Base-by-base conservation (phyloP, 1,284 basidiomycete species). In the Afroboletus lepidellus region DNA sequence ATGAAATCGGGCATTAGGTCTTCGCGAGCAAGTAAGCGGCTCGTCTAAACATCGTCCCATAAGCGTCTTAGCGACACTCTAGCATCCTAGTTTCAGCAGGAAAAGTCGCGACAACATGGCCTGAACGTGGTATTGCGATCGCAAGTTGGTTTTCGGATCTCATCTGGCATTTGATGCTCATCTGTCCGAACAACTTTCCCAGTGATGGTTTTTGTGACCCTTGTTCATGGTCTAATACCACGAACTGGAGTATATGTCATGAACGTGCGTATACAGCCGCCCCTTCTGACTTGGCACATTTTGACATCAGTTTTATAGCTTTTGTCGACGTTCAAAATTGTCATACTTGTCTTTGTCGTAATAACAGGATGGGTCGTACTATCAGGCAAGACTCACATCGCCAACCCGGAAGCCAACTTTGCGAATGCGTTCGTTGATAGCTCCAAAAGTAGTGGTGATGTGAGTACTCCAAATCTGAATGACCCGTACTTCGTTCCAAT, bases 101-200 rank as follows among this genome's bases (percentile, higher is more conserved):
- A 5, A 64, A 71, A 18, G 58, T 58, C 0, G 70, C 74, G 0
- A 70, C 65, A 21, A 68, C 69, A 9, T 85, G 83, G 83, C 67
- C 66, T 1, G 74, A 76, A 13, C 77, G 81, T 47, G 82, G 80
- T 0, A 83, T 85, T 43, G 83, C 78, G 3, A 59, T 83, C 5
- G 83, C 69, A 67, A 79, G 78, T 80, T 42, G 3, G 69, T 29
- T 37, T 2, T 3, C 8, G 13, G 9, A 27, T 24, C 3, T 15
- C 3, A 7, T 46, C 11, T 3, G n/a, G 2, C 21, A 23, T 24
- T 39, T 6, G 20, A 12, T n/a, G 16, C 1, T 3, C 8, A 25
- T 45, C 5, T 24, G 46, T n/a, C 12, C 11, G 18, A 46, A 36
- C 12, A 23, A 2, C 1, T 21, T 29, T 5, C 36, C 3, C 32